phyloP scores from a whole-genome alignment of 2,329 filamentous ascomycete genomes.

The Ilyonectria sp. region DNA sequence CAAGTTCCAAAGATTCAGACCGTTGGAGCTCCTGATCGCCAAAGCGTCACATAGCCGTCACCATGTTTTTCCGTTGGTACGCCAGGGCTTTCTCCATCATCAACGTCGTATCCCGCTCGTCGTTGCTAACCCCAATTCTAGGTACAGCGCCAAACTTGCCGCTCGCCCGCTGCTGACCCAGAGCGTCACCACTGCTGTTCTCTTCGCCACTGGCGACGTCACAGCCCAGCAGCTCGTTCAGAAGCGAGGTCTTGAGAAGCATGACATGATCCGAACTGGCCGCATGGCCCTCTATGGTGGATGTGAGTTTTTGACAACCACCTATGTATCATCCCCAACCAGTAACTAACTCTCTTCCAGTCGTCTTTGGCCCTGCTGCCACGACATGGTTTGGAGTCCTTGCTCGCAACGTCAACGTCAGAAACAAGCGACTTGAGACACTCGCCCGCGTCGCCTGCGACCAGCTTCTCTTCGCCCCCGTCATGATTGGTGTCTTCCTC shows the following conservation, averaged over 20 bases:
- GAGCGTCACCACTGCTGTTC: conserved; percentile 88
- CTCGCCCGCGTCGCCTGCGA: conserved; percentile 84
- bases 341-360: conserved; percentile 57
- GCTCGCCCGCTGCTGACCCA: conserved; percentile 90
- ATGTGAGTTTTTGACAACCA: conserved; percentile 63
- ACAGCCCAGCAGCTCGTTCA: conserved; percentile 94
- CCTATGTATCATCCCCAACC: conserved; percentile 6
- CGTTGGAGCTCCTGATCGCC: conserved; percentile 6
- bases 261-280: conserved; percentile 80
- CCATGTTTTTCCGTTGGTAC: conserved; percentile 52
- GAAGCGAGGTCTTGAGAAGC: conserved; percentile 81
- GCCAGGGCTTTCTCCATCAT: conserved; percentile 22
- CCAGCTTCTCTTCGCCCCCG: conserved; percentile 87
- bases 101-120: background rate
- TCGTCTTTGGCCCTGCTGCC: conserved; percentile 88
- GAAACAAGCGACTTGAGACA: conserved; percentile 78
- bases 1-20: conserved; percentile 20
- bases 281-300: conserved; percentile 88
- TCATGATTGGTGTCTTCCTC: conserved; percentile 86
- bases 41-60: conserved; percentile 16
- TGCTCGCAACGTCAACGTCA: conserved; percentile 76
- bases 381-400: conserved; percentile 91
- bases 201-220: conserved; percentile 93
- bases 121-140: conserved; percentile 53
- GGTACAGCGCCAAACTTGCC: conserved; percentile 90